These are phyloP conservation scores for Lecanosticta acicola DNA, from an alignment of 2,329 filamentous ascomycete genomes.

Conservation along the genomic window DNA sequence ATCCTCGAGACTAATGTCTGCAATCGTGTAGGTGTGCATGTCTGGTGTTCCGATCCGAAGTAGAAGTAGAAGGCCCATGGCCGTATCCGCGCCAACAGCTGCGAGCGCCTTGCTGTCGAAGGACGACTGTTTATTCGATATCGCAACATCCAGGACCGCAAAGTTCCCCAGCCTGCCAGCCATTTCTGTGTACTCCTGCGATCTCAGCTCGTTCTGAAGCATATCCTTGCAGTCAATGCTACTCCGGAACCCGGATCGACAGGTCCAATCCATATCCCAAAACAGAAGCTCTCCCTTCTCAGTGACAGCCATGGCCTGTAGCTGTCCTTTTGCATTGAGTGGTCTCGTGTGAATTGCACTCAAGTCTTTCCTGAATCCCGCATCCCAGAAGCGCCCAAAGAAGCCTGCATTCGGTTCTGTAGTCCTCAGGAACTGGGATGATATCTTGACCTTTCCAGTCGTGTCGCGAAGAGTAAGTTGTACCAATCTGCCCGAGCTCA, in stretches of 20 bases:
- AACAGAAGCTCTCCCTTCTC: slow-evolving; percentile 70
- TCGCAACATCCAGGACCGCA: slow-evolving; percentile 68
- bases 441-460: slow-evolving; percentile 77
- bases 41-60: slow-evolving; percentile 27
- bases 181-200: slow-evolving; percentile 45
- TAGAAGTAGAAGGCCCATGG: slow-evolving; percentile 29
- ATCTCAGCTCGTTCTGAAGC: slow-evolving; percentile 58
- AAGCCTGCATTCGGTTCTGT: slow-evolving; percentile 59
- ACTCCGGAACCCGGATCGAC: slow-evolving; percentile 67
- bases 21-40: slow-evolving; percentile 61
- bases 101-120: slow-evolving; percentile 21
- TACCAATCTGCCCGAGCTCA: slow-evolving; percentile 79
- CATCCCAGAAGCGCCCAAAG: slow-evolving; percentile 68
- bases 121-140: slow-evolving; percentile 42
- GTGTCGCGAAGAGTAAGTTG: slow-evolving; percentile 81
- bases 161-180: slow-evolving; percentile 30
- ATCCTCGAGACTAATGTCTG: slow-evolving; percentile 59
- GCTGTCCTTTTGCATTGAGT: slow-evolving; percentile 69
- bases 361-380: slow-evolving; percentile 66
- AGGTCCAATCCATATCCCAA: slow-evolving; percentile 86
- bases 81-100: slow-evolving; percentile 18
- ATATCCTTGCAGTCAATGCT: slow-evolving; percentile 65
- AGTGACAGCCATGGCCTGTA: slow-evolving; percentile 75
- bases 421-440: slow-evolving; percentile 68
- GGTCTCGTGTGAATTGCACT: slow-evolving; percentile 71